Evolutionary conservation across 495 filamentous ascomycete species (phyloP).

Genomic region (Talaromyces wortmannii): DNA sequence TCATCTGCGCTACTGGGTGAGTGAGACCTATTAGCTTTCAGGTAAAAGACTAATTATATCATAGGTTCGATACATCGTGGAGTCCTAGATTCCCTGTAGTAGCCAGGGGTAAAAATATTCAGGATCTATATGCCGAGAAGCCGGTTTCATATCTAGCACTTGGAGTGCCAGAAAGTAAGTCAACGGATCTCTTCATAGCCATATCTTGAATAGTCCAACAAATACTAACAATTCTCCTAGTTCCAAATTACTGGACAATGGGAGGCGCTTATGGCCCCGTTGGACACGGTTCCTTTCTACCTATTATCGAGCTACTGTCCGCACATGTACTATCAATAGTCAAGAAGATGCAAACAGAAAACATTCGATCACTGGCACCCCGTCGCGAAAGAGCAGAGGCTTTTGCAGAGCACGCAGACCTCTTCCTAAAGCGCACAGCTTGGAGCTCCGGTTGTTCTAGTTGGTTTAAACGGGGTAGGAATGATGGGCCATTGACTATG

Average conservation of each 20-base stretch:
- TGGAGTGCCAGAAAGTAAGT: not conserved
- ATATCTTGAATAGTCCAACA: not conserved
- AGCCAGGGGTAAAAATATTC: not conserved
- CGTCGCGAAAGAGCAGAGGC: conserved; percentile 21
- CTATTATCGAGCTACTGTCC: conserved; percentile 24
- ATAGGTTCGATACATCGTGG: conserved; percentile 4
- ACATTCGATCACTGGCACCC: conserved; percentile 10
- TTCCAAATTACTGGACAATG: conserved; percentile 3
- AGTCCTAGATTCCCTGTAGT: conserved; percentile 2
- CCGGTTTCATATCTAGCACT: conserved; percentile 1
- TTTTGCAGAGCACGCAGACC: conserved; percentile 25
- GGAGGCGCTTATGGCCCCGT: conserved; percentile 5
- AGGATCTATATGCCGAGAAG: not conserved
- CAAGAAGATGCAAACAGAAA: conserved; percentile 23
- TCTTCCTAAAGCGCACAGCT: conserved; percentile 27
- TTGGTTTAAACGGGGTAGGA: conserved; percentile 32
- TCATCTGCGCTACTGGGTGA: conserved; percentile 61
- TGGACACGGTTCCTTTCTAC: conserved; percentile 18
- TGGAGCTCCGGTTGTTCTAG: conserved; percentile 33
- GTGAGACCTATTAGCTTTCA: not conserved
- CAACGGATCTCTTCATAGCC: not conserved
- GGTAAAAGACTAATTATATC: not conserved
- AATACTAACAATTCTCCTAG: not conserved
- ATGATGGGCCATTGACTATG: conserved; percentile 11
- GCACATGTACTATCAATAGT: conserved; percentile 31